Evolutionary conservation across 768 basidiomycete genomes (phyloP), one percentile per base, ranked within the genome.

Genomic region (Cystobasidium tubakii): DNA sequence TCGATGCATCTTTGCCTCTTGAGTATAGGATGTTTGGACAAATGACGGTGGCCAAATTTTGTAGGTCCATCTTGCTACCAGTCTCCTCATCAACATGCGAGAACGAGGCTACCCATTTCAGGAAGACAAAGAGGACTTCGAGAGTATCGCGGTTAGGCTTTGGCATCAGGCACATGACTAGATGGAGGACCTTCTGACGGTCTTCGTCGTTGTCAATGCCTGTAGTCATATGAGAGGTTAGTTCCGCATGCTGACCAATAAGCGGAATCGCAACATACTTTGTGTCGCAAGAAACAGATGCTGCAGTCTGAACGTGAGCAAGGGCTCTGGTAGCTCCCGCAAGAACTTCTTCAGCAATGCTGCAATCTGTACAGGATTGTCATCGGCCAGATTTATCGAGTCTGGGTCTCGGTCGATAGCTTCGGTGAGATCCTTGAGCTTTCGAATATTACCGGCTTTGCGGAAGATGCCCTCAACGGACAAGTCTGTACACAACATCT

Each of bases 61-160:
- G 85, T 60, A 98, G 84, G 81, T 99, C 96, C 96, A 99, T 99
- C 83, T 95, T 94, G 83, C 91, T 94, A 50, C 94, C 94, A 0
- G 95, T 97, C 79, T 91, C 91, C 77, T 93, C 92, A 79, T 97
- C 94, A 84, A 94, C 88, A 82, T 99, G 95, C 62, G 96, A 92
- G 81, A 99, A 99, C 1, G 93, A 96, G 12, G 95, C 95, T 13
- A 99, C 96, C 96, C 96, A 99, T 82, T 97, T 96, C 77, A 99
- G 85, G 84, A 99, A 99, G 34, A 96, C 94, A 80, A 96, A 97
- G 64, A 99, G 84, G 64, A 96, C 91, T 82, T 99, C 96, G 87
- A 96, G 88, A 23, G 95, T 97, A 82, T 99, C 96, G 76, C 96
- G 88, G 81, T 99, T 91, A 75, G 87, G 86, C 83, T 92, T 92